Conservation (phyloP, 768 basidiomycete genomes). For the Infundibulicybe gibba region DNA sequence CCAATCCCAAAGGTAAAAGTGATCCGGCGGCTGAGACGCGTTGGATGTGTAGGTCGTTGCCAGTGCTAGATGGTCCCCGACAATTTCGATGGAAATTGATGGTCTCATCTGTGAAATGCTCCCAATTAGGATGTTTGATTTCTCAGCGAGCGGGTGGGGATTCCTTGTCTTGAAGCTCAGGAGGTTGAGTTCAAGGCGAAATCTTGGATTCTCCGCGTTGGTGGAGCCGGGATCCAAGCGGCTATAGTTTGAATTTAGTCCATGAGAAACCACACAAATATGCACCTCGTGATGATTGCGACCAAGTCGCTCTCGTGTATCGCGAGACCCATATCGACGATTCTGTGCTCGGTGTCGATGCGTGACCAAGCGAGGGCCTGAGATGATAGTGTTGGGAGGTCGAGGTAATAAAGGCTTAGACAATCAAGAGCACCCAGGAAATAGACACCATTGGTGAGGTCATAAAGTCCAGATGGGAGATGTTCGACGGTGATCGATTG, state of each 20-base stretch:
- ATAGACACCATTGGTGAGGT: constrained; percentile 36
- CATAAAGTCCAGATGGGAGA: constrained; percentile 30
- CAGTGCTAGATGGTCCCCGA: constrained; percentile 12
- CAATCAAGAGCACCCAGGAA: constrained; percentile 27
- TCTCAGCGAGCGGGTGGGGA: constrained; percentile 10
- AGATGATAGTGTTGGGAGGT: constrained; percentile 22
- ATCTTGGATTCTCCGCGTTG: neutral
- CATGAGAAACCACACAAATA: neutral
- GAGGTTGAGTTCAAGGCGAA: constrained; percentile 4
- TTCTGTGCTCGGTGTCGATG: constrained; percentile 19
- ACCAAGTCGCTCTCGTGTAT: constrained; percentile 41
- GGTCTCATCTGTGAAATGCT: neutral
- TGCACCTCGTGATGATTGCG: constrained; percentile 35
- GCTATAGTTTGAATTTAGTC: neutral
- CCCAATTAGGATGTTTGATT: neutral
- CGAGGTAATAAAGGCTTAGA: constrained; percentile 24
- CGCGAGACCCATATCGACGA: constrained; percentile 40
- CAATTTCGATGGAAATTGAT: constrained; percentile 12
- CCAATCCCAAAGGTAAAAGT: constrained; percentile 14
- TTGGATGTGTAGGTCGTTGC: constrained; percentile 1
- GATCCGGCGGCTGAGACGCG: neutral
- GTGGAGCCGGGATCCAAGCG: neutral
- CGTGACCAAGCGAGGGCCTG: constrained; percentile 23
- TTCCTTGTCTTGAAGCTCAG: constrained; percentile 6
- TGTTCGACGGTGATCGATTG: constrained; percentile 4